A percentile compares a stretch with the other conserved stretches of the same genome.
phyloP scores from a whole-genome alignment of 2,329 filamentous ascomycete species.

The Diaporthe batatas region DNA sequence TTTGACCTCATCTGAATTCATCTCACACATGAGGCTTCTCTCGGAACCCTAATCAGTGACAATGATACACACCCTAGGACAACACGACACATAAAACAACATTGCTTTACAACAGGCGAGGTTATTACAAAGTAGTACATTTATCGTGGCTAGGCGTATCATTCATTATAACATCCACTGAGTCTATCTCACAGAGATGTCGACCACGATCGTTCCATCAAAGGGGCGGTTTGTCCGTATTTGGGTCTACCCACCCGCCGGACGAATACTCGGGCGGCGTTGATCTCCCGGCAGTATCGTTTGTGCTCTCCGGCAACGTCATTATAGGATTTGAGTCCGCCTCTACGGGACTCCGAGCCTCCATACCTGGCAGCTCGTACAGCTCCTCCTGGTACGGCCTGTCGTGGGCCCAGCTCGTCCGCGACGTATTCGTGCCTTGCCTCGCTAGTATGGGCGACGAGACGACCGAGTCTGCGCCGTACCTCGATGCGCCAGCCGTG shows the following conservation, averaged over 20 bases:
- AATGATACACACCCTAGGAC: no score
- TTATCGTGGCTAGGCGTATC: slow-evolving; percentile 21
- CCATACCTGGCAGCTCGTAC: slow-evolving; percentile 33
- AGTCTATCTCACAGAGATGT: slow-evolving; percentile 7
- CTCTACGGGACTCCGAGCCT: slow-evolving; percentile 15
- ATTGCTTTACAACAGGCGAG: no score
- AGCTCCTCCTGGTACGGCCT: slow-evolving; percentile 26
- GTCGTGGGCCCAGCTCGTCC: slow-evolving; percentile 36
- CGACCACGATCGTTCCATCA: neutral
- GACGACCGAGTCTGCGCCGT: neutral
- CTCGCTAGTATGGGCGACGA: slow-evolving; percentile 29
- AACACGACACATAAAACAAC: rapidly evolving
- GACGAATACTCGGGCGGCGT: slow-evolving; percentile 19
- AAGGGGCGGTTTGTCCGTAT: slow-evolving; percentile 32
- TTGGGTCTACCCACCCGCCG: slow-evolving; percentile 35
- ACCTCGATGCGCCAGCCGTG: neutral
- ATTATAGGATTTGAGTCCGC: slow-evolving; percentile 31
- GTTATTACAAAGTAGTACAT: slow-evolving; percentile 29
- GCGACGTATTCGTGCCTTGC: neutral
- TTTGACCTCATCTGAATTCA: no score
- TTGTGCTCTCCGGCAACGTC: slow-evolving; percentile 6
- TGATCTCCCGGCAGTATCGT: neutral
- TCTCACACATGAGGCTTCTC: no score
- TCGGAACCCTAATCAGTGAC: no score
- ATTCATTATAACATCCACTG: slow-evolving; percentile 30